Percentiles rank a stretch among this genome's conserved stretches.
phyloP scores from a whole-genome alignment of 192 early-diverging fungal genomes.

The Gigaspora rosea region DNA sequence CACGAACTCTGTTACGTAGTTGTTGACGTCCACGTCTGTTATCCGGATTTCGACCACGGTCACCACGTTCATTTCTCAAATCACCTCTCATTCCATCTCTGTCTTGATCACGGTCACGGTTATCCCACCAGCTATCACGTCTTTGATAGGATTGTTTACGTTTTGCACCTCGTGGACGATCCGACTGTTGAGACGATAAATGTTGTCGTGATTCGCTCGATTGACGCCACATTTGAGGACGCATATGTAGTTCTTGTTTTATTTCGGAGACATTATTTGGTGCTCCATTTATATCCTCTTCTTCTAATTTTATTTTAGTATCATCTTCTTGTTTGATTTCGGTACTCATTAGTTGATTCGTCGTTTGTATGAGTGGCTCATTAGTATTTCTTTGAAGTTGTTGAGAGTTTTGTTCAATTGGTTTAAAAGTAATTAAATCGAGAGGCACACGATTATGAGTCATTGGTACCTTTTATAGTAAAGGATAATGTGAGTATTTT shows the following conservation, averaged over 20 bases:
- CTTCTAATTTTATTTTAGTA: not conserved
- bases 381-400: not conserved
- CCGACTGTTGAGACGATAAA: not conserved
- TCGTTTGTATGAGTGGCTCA: not conserved
- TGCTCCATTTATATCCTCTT: not conserved
- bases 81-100: not conserved
- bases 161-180: not conserved
- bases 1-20: not conserved
- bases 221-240: not conserved
- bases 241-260: not conserved
- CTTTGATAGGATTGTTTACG: not conserved
- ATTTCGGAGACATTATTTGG: not conserved
- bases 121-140: conserved; percentile 5
- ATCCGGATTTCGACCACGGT: not conserved
- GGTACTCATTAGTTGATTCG: not conserved
- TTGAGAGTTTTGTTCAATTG: not conserved
- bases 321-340: not conserved
- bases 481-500: not conserved
- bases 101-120: conserved; percentile 1
- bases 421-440: conserved; percentile 9
- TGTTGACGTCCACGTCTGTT: not conserved
- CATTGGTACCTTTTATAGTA: not conserved
- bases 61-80: not conserved
- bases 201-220: not conserved
- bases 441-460: not conserved